These are phyloP conservation scores for Cicer cuneatum DNA, from an alignment of 306 rosid species.

Conservation along the genomic window DNA sequence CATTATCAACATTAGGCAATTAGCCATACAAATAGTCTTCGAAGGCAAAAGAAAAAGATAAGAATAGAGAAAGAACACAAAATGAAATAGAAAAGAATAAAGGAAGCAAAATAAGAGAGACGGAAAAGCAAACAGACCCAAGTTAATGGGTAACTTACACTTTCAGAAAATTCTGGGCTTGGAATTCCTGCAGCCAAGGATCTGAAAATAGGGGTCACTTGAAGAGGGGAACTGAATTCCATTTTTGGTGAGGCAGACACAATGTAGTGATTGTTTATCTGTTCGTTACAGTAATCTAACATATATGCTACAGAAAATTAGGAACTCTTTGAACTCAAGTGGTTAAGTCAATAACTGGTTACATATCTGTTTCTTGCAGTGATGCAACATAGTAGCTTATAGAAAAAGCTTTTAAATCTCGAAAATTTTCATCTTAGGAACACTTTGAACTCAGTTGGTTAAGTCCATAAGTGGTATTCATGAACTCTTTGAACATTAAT, in stretches of 20 bases:
- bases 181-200: slow-evolving; percentile 94
- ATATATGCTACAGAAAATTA: slow-evolving; percentile 53
- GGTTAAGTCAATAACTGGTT: too few relatives aligned
- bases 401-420: neutral
- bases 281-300: slow-evolving; percentile 59
- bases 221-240: slow-evolving; percentile 83
- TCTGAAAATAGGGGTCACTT: slow-evolving; percentile 85
- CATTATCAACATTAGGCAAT: too few relatives aligned
- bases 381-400: slow-evolving; percentile 46
- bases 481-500: neutral
- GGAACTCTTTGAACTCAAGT: too few relatives aligned
- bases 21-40: too few relatives aligned
- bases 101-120: too few relatives aligned
- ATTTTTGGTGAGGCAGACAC: slow-evolving; percentile 58
- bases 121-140: neutral
- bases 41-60: too few relatives aligned
- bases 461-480: neutral
- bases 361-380: slow-evolving; percentile 55
- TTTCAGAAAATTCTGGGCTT: slow-evolving; percentile 96
- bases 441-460: slow-evolving; percentile 14
- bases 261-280: slow-evolving; percentile 47
- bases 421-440: slow-evolving; percentile 21
- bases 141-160: slow-evolving; percentile 70
- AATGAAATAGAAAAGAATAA: too few relatives aligned
- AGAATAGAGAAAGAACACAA: too few relatives aligned